Evolutionary conservation across 805 yeast species (phyloP).

Genomic region (Candida boleticola): DNA sequence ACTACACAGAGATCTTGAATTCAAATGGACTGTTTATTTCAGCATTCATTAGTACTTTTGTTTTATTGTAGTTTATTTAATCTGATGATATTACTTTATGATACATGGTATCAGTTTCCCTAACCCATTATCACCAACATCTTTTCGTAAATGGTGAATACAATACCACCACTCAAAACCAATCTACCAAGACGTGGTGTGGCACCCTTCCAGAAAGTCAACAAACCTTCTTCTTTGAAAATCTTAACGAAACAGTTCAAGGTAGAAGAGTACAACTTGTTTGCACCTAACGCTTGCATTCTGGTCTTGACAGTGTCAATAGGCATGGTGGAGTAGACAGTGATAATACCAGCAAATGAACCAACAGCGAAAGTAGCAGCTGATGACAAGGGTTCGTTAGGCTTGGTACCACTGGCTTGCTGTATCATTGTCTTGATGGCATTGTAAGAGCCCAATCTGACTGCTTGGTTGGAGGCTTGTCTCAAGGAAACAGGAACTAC

Average conservation of each 20-base stretch:
- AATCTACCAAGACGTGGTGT: constrained; percentile 94
- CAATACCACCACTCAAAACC: constrained; percentile 93
- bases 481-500: constrained; percentile 89
- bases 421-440: constrained; percentile 79
- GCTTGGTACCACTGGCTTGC: constrained; percentile 61
- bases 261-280: constrained; percentile 67
- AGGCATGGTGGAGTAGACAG: constrained; percentile 94
- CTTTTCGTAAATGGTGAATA: constrained; percentile 93
- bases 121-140: constrained; percentile 60
- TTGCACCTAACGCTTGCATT: constrained; percentile 90
- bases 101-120: constrained; percentile 1
- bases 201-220: constrained; percentile 97
- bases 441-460: constrained; percentile 89
- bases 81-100: too few relatives aligned
- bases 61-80: too few relatives aligned
- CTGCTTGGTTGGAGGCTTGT: constrained; percentile 95
- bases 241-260: constrained; percentile 77
- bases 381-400: constrained; percentile 72
- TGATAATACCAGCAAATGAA: constrained; percentile 83
- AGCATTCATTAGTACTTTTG: too few relatives aligned
- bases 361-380: constrained; percentile 85
- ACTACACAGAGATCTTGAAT: too few relatives aligned
- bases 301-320: constrained; percentile 94
- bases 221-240: constrained; percentile 82
- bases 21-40: too few relatives aligned